phyloP scores from a whole-genome alignment of 2,329 filamentous ascomycete species.

The Lachnellula hyalina region DNA sequence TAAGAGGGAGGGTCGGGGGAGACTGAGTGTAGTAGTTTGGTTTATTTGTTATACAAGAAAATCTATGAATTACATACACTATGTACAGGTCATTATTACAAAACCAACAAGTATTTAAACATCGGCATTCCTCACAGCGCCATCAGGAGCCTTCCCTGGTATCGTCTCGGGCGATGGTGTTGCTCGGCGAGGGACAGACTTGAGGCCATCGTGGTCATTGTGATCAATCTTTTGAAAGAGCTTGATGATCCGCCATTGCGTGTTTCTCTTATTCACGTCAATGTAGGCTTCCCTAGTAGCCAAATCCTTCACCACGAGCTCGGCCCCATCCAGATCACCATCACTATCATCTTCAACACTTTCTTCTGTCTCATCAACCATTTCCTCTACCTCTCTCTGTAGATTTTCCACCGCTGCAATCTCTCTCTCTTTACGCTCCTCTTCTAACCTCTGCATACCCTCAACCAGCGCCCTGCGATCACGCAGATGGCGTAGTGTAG shows the following conservation, averaged over 20 bases:
- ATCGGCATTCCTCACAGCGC: not conserved
- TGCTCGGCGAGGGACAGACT: no score
- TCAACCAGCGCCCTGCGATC: conserved; percentile 15
- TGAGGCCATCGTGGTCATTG: no score
- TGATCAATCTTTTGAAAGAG: no score
- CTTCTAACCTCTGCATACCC: conserved; percentile 8
- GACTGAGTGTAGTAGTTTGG: not conserved
- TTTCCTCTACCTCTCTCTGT: not conserved
- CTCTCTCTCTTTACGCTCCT: not conserved
- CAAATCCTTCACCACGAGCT: no score
- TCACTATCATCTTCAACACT: not conserved
- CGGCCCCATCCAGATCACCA: not conserved
- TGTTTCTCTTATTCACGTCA: no score
- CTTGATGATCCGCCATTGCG: no score
- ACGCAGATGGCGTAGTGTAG: conserved; percentile 24
- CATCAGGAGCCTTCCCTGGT: not conserved
- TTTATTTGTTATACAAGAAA: not conserved
- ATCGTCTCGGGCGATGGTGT: no score
- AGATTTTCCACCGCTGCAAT: not conserved
- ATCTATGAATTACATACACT: not conserved
- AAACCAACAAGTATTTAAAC: not conserved
- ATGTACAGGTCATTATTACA: not conserved
- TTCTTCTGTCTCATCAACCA: not conserved
- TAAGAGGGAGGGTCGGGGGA: no score
- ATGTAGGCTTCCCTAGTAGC: no score